phyloP scores from a whole-genome alignment of 2,329 filamentous ascomycete genomes.

The Trichothecium roseum region DNA sequence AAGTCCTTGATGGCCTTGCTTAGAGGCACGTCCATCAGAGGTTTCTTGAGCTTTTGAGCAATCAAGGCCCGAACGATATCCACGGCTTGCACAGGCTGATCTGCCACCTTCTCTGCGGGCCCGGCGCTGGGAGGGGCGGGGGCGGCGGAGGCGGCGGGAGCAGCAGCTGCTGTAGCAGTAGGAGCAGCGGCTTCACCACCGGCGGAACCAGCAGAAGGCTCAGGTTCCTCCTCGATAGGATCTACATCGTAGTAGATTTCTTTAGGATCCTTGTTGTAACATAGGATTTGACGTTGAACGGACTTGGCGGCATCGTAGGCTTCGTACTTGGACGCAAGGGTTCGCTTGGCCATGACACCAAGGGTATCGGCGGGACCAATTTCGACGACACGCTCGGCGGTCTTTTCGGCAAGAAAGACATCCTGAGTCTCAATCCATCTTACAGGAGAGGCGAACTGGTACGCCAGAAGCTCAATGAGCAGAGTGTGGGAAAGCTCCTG shows the following conservation, averaged over 20 bases:
- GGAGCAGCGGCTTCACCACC: constrained; percentile 28
- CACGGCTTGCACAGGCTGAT: constrained; percentile 77
- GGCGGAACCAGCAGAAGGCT: constrained; percentile 30
- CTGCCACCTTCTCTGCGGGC: constrained; percentile 76
- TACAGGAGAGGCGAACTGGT: constrained; percentile 97
- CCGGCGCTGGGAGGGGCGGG: constrained; percentile 63
- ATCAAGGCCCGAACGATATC: constrained; percentile 85
- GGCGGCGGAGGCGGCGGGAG: constrained; percentile 44
- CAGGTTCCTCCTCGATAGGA: constrained; percentile 81
- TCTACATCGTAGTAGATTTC: constrained; percentile 99
- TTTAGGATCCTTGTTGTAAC: constrained; percentile 98
- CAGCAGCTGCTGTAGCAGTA: constrained; percentile 37
- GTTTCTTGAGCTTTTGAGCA: constrained; percentile 97
- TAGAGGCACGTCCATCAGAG: constrained; percentile 75
- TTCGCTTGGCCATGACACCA: constrained; percentile 94
- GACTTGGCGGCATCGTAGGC: constrained; percentile 96
- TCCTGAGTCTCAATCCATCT: constrained; percentile 99
- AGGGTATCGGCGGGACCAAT: constrained; percentile 94
- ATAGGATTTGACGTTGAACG: constrained; percentile 92
- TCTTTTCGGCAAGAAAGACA: constrained; percentile 95
- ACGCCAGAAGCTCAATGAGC: constrained; percentile 96
- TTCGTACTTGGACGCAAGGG: constrained; percentile 93
- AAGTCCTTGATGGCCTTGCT: constrained; percentile 98
- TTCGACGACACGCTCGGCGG: constrained; percentile 93
- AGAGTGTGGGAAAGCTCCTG: constrained; percentile 98